phyloP scores from a whole-genome alignment of 2,329 filamentous ascomycete species.

The Alternaria hordeiaustralica region DNA sequence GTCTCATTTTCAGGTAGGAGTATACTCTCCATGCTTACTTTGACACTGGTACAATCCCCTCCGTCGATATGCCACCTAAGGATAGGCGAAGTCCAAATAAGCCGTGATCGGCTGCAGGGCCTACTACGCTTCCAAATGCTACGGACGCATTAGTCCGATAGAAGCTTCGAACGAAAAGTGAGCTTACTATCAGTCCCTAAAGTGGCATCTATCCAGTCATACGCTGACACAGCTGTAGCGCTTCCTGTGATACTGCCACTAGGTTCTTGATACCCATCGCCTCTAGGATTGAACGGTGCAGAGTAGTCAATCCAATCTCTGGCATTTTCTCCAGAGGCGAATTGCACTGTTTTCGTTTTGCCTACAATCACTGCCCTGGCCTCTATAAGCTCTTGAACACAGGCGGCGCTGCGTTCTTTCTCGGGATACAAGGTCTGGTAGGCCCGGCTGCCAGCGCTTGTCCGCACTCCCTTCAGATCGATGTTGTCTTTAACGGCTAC shows the following conservation, averaged over 20 bases:
- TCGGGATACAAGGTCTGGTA: background rate
- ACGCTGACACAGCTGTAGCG: background rate
- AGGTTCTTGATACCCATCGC: background rate
- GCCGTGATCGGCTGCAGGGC: background rate
- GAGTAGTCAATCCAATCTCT: background rate
- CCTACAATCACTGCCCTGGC: background rate
- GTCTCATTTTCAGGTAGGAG: background rate
- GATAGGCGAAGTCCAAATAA: background rate
- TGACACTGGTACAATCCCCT: background rate
- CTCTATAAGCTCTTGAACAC: background rate
- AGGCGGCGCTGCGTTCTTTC: background rate
- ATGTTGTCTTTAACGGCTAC: background rate
- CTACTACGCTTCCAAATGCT: background rate
- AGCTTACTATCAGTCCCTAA: background rate
- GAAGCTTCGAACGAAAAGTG: accelerated
- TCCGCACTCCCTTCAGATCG: background rate
- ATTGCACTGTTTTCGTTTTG: background rate
- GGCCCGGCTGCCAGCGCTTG: background rate
- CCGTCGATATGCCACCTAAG: background rate
- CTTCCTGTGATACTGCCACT: background rate
- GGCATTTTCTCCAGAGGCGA: background rate
- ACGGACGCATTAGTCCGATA: accelerated
- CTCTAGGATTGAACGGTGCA: background rate
- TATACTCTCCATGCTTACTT: background rate
- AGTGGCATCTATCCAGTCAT: background rate